A percentile compares a stretch with the other conserved stretches of the same genome.
These are phyloP conservation scores for Senecio squalidus DNA, from an alignment of 140 eudicot genomes.

Conservation along the genomic window DNA sequence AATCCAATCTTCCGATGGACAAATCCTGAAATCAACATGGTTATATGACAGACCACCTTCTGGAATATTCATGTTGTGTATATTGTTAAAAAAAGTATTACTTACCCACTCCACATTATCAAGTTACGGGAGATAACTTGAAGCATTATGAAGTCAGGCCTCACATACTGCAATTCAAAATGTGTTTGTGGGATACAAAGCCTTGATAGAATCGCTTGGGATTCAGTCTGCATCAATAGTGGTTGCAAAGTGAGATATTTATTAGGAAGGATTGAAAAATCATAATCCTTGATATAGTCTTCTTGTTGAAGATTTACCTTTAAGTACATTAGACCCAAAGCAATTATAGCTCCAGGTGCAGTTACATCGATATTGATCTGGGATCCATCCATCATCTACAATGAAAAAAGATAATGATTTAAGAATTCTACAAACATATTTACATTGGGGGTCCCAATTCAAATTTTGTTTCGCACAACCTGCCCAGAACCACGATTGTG, in stretches of 20 bases:
- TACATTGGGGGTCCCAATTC: background rate
- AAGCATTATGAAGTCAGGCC: conserved; percentile 96
- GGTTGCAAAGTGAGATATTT: background rate
- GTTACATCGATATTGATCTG: conserved; percentile 88
- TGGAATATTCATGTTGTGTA: background rate
- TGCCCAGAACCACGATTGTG: conserved; percentile 76
- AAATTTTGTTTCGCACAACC: conserved; percentile 41
- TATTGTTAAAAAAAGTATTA: conserved; percentile 10
- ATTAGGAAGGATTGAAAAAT: background rate
- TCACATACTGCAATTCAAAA: conserved; percentile 84
- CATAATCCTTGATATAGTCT: background rate
- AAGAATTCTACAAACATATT: conserved; percentile 1
- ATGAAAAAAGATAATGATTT: conserved; percentile 19
- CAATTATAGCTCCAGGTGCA: conserved; percentile 96
- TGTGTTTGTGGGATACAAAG: conserved; percentile 77
- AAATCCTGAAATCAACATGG: conserved; percentile 44
- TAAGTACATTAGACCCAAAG: conserved; percentile 77
- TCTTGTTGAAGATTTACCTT: conserved; percentile 45
- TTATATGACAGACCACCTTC: conserved; percentile 2
- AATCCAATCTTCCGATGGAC: conserved; percentile 87
- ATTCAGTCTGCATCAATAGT: conserved; percentile 63
- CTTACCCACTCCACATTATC: conserved; percentile 94
- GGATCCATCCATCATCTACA: conserved; percentile 69
- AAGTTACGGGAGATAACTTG: conserved; percentile 89
- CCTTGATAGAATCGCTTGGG: conserved; percentile 64